Base-by-base conservation (phyloP, 805 yeast genomes). In the Candida coleopterorum region DNA sequence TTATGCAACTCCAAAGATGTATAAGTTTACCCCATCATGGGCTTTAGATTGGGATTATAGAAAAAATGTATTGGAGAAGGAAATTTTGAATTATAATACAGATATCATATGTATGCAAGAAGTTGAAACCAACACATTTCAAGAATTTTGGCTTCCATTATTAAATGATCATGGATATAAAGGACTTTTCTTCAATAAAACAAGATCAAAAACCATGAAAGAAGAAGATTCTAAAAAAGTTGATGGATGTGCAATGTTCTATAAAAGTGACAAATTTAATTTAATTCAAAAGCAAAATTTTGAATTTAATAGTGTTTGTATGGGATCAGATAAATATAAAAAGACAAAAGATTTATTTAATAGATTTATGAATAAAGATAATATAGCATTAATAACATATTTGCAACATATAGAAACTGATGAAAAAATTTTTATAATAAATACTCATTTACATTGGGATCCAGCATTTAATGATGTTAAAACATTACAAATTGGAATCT, bases 371-470 rank as follows among this genome's bases (percentile, higher is more conserved):
- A 85, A 87, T 57, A 88, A 89, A 59, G 99, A 93, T 62, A 87
- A 93, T 52, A 79, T 93, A 52, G 97, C 96, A 6, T 67, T 85
- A 34, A 75, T 87, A 33, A 67, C 84, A 11, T 75, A 80, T 38
- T 73, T 93, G 46, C 87, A 85, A 54, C 93, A 85, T 52, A 58
- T 69, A 23, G 74, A 72, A 37, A 76, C 89, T 5, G 87, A 89
- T 12, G 84, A 81, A 55, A 74, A 74, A 44, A 62, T 90, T 25
- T 70, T 85, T 47, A 69, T 87, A 25, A 88, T 85, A 3, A 90
- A 88, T 52, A 90, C 97, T 0, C 99, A 93, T 70, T 75, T 93
- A 58, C 97, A 90, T 59, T 93, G 98, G 97, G 97, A 93, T 66
- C 98, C 98, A 4, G 86, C 85, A 34, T 85, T 81, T 55, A 86